Evolutionary conservation across 2,329 filamentous ascomycete genomes (phyloP), one percentile per base, ranked within the genome.

Genomic region (Sphaerulina musiva): DNA sequence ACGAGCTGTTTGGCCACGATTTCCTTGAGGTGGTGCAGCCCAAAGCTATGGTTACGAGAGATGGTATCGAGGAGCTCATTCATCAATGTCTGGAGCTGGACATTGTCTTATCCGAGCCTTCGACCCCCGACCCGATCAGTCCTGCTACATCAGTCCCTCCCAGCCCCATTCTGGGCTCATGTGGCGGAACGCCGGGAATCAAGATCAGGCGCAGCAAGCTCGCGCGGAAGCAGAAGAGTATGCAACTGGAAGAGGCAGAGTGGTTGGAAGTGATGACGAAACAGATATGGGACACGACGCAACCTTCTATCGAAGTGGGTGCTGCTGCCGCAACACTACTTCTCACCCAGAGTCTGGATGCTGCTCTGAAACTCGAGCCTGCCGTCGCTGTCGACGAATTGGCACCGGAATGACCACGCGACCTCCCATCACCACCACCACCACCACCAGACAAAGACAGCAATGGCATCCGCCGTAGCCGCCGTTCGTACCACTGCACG

Each of bases 11-110:
- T 69, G 72, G 72, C 23, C 67, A 72, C 0, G 68, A 70, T 23
- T 71, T 72, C 60, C 74, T 72, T 64, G 65, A 72, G n/a, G 68
- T 71, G 55, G 68, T 77, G 34, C 67, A 74, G 53, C 67, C 70
- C 4, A 74, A 74, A 49, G 73, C 76, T 4, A 65, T 66, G 3
- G 68, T 69, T 29, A 73, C 76, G 29, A 70, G 68, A 7, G 67
- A 70, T 17, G 71, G 73, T 14, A 72, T 78, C 48, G 73, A 75
- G 44, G 71, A 72, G 4, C 70, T 78, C 12, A 77, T 77, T 20
- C 62, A 67, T 38, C 73, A 76, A 53, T 75, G 73, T 59, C 67
- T 77, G 20, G 74, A 76, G 51, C 64, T 71, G 6, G 70, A 75
- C 36, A 70, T 61, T 0, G 55, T 63, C 3, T 46, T 65, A 9